phyloP scores from a whole-genome alignment of 345 rosid species.

The Boechera divaricarpa region DNA sequence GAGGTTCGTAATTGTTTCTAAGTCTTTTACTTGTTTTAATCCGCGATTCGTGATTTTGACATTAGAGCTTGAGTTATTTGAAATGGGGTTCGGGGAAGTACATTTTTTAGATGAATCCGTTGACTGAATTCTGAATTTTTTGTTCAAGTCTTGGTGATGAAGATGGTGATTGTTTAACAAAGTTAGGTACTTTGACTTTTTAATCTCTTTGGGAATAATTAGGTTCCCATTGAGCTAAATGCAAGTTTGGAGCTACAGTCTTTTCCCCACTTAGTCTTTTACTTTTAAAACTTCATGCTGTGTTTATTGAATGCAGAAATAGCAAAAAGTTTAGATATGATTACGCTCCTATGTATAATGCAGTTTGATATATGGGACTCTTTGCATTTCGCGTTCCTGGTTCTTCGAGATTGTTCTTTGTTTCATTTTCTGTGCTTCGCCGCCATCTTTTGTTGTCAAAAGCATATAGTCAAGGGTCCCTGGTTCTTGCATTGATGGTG shows the following conservation, averaged over 20 bases:
- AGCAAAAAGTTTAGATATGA: neutral
- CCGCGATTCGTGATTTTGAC: conserved; percentile 2
- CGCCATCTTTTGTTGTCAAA: neutral
- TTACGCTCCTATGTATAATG: neutral
- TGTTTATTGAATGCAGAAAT: conserved; percentile 5
- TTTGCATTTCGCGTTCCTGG: conserved; percentile 14
- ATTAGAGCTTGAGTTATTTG: neutral
- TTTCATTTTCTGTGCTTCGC: neutral
- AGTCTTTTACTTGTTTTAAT: neutral
- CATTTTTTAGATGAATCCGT: conserved; percentile 17
- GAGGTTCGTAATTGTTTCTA: conserved; percentile 56
- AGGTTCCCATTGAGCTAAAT: conserved; percentile 16
- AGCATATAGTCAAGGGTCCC: neutral
- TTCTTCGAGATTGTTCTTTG: neutral
- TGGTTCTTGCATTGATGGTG: conserved; percentile 26
- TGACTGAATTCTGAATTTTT: conserved; percentile 20
- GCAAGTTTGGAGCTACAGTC: conserved; percentile 23
- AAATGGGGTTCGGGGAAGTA: neutral
- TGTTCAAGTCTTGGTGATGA: conserved; percentile 20
- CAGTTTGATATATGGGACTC: neutral
- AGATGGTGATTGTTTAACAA: conserved; percentile 40
- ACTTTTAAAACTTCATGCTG: neutral
- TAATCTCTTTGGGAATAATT: conserved; percentile 23
- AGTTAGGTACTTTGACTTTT: conserved; percentile 41
- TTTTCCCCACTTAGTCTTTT: conserved; percentile 25